phyloP scores from a whole-genome alignment of 768 basidiomycete species.

The Mycena galopus region DNA sequence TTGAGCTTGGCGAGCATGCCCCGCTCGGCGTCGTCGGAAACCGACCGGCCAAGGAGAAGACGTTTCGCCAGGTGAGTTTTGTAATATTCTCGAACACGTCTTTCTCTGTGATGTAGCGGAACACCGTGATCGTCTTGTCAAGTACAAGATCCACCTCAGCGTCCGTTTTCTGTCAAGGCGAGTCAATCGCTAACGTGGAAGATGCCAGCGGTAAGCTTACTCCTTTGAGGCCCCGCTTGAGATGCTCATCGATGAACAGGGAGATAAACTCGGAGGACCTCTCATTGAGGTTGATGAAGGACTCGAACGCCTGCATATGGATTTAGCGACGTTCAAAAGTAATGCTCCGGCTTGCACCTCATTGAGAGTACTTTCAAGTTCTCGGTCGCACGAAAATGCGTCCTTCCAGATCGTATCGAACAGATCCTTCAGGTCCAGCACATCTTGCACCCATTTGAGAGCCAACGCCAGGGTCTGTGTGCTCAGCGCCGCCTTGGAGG shows the following conservation, averaged over 20 bases:
- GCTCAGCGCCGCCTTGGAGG: constrained; percentile 56
- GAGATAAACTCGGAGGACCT: constrained; percentile 96
- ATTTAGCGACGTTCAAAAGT: background rate
- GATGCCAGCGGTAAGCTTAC: constrained; percentile 60
- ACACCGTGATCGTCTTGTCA: constrained; percentile 96
- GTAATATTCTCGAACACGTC: constrained; percentile 99
- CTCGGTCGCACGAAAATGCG: constrained; percentile 80
- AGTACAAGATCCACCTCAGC: constrained; percentile 89
- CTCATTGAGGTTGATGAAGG: constrained; percentile 89
- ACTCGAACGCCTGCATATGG: constrained; percentile 83
- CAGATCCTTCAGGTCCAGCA: constrained; percentile 91
- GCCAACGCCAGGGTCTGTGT: constrained; percentile 71
- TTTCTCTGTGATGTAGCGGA: constrained; percentile 94
- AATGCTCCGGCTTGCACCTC: constrained; percentile 65
- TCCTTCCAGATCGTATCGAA: constrained; percentile 82
- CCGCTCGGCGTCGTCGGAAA: constrained; percentile 97
- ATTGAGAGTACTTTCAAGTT: constrained; percentile 84
- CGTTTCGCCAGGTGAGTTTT: constrained; percentile 96
- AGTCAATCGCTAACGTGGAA: constrained; percentile 22
- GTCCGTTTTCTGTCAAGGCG: constrained; percentile 85
- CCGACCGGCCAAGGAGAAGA: constrained; percentile 85
- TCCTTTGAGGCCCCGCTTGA: constrained; percentile 94
- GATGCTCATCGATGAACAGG: constrained; percentile 95
- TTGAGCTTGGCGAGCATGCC: constrained; percentile 98
- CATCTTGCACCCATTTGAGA: constrained; percentile 93